A percentile compares a stretch with the other conserved stretches of the same genome.
Conservation (phyloP, 768 basidiomycete genomes). For the Cantharellus anzutake region DNA sequence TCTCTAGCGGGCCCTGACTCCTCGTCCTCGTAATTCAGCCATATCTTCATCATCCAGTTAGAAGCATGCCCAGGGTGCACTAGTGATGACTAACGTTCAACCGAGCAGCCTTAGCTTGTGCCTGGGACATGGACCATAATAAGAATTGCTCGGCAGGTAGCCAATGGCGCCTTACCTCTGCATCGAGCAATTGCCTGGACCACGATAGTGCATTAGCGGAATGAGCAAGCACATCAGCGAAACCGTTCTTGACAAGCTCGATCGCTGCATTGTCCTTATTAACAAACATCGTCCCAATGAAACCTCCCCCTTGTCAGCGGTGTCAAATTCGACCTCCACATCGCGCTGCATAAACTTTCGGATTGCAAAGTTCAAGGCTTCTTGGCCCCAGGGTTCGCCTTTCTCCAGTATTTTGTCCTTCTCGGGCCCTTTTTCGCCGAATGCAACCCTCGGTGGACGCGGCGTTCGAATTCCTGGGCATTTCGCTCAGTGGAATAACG, state of each 20-base stretch:
- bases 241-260: conserved; percentile 65
- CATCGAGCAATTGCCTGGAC: conserved; percentile 60
- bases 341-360: conserved; percentile 85
- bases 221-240: conserved; percentile 74
- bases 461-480: conserved; percentile 74
- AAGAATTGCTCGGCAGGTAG: neutral
- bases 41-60: conserved; percentile 35
- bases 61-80: neutral
- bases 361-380: conserved; percentile 63
- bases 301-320: conserved; percentile 90
- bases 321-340: conserved; percentile 80
- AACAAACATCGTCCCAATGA: conserved; percentile 73
- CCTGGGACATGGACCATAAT: conserved; percentile 20
- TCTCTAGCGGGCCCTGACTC: conserved; percentile 26
- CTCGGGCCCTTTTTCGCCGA: conserved; percentile 16
- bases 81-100: neutral
- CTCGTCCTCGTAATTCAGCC: conserved; percentile 67
- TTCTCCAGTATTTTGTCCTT: conserved; percentile 32
- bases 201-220: conserved; percentile 71
- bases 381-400: conserved; percentile 71
- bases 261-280: conserved; percentile 84
- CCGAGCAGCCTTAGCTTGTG: conserved; percentile 32
- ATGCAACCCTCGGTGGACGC: conserved; percentile 53
- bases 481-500: neutral
- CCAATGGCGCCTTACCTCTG: conserved; percentile 37